A percentile compares a stretch with the other conserved stretches of the same genome.
phyloP scores from a whole-genome alignment of 78 protist species.

The Goniomonas avonlea region DNA sequence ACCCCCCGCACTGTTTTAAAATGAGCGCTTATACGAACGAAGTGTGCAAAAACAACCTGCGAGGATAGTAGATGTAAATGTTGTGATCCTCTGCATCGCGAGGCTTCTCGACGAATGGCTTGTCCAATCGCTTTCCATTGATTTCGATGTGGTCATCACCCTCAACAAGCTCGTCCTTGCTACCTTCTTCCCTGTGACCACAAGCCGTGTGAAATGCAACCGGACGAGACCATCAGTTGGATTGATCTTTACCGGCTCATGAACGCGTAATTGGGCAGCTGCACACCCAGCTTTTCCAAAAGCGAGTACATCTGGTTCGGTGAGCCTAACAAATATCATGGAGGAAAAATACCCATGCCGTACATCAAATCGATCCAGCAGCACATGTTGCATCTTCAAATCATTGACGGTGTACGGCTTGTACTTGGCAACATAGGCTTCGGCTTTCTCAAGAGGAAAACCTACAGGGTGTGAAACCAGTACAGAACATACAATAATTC shows the following conservation, averaged over 20 bases:
- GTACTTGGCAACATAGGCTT: not conserved
- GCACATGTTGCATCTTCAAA: constrained; percentile 36
- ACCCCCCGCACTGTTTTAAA: constrained; percentile 57
- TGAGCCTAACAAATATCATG: not conserved
- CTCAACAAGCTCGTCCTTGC: not conserved
- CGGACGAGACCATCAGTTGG: not conserved
- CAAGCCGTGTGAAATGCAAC: not conserved
- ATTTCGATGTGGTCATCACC: constrained; percentile 2
- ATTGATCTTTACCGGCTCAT: too few species aligned
- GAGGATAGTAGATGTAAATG: constrained; percentile 73
- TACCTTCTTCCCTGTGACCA: not conserved
- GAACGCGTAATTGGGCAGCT: not conserved
- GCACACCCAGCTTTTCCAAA: not conserved
- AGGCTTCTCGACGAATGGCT: constrained; percentile 91
- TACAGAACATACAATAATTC: too few species aligned
- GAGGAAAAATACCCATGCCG: not conserved
- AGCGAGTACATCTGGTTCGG: not conserved
- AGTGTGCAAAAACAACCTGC: too few species aligned
- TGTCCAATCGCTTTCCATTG: constrained; percentile 49
- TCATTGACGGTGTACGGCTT: constrained; percentile 42
- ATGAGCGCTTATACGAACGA: too few species aligned
- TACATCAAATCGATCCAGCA: constrained; percentile 36
- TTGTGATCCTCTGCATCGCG: constrained; percentile 81
- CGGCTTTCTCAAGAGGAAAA: constrained; percentile 61
- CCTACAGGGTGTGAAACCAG: too few species aligned